Evolutionary conservation across 768 basidiomycete genomes (phyloP), one percentile per base, ranked within the genome.

Genomic region (Podaxis sp.): DNA sequence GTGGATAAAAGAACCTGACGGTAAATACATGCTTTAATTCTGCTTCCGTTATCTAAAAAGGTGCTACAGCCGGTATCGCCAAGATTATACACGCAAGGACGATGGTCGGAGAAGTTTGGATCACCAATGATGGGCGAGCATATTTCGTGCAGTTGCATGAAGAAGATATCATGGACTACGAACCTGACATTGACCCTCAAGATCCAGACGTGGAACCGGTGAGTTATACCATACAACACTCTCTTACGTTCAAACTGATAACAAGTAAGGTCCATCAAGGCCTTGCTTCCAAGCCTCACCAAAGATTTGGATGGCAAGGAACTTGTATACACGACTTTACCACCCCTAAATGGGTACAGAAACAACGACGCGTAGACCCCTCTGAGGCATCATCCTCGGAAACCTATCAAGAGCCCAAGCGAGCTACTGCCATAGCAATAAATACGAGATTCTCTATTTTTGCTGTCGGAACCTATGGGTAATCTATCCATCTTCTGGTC

Each of bases 401-500:
- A 69, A 69, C 72, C 24, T 93, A 90, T 65, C 74, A 83, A 28
- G 89, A 91, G 67, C 89, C 89, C 7, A 80, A 84, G 36, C 82
- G 87, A 30, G 90, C 89, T 3, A 81, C 85, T 40, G 77, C 77
- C 10, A 78, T 91, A 8, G 86, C 88, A 3, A 77, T 95, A 66
- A 96, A 96, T 70, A 77, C 78, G 22, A 88, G 85, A 70, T 95
- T 96, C 70, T 95, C 93, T 30, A 68, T 96, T 37, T 78, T 93
- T 60, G 93, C 93, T 7, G 80, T 95, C 33, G 95, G 95, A 10
- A 92, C 88, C 5, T 74, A 79, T 22, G 82, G 87, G 93, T 91
- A 63, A 59, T 64, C 38, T 50, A 15, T 20, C 57, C 60, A 57
- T 62, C 37, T 61, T 60, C 60, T 58, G 20, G 37, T 12, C 40